A percentile compares a stretch with the other conserved stretches of the same genome.
Evolutionary conservation across 352 stramenopile species (phyloP).

Genomic region (Phytopythium chamaehyphon): DNA sequence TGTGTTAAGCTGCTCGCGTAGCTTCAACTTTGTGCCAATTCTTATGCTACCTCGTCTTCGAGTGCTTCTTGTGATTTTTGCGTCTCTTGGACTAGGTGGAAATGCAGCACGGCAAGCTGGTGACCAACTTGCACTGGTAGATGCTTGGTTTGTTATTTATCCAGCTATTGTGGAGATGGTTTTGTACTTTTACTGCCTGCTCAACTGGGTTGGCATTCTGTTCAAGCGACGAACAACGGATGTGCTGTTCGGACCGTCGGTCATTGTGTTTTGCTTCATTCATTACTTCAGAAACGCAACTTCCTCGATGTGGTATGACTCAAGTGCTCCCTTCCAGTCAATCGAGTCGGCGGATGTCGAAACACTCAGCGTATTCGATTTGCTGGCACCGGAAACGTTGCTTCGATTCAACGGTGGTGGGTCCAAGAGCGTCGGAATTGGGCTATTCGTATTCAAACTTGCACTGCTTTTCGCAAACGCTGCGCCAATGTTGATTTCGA

Average conservation of each 20-base stretch:
- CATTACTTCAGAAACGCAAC: conserved; percentile 16
- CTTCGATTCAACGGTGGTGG: conserved; percentile 23
- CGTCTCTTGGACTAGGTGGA: conserved; percentile 7
- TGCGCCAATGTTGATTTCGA: conserved; percentile 18
- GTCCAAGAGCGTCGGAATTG: conserved; percentile 19
- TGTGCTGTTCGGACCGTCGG: conserved; percentile 14
- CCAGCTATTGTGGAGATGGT: conserved; percentile 16
- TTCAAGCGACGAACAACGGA: conserved; percentile 16
- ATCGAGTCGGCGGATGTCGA: conserved; percentile 21
- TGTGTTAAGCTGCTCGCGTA: conserved; percentile 12
- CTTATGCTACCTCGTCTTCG: conserved; percentile 13
- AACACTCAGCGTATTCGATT: conserved; percentile 5
- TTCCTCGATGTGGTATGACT: conserved; percentile 16
- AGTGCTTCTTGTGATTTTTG: conserved; percentile 14
- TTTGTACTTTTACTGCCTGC: conserved; percentile 20
- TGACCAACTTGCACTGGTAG: conserved; percentile 8
- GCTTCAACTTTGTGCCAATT: conserved; percentile 19
- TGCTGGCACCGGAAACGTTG: conserved; percentile 17
- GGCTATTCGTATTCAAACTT: conserved; percentile 31
- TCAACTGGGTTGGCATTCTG: conserved; percentile 17
- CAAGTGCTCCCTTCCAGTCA: conserved; percentile 19
- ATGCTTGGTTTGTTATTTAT: conserved; percentile 26
- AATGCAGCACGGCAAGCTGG: conserved; percentile 2
- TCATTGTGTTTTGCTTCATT: conserved; percentile 15
- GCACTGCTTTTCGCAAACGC: conserved; percentile 27